phyloP scores from a whole-genome alignment of 352 stramenopile species.

The Globisporangium apiculatum region DNA sequence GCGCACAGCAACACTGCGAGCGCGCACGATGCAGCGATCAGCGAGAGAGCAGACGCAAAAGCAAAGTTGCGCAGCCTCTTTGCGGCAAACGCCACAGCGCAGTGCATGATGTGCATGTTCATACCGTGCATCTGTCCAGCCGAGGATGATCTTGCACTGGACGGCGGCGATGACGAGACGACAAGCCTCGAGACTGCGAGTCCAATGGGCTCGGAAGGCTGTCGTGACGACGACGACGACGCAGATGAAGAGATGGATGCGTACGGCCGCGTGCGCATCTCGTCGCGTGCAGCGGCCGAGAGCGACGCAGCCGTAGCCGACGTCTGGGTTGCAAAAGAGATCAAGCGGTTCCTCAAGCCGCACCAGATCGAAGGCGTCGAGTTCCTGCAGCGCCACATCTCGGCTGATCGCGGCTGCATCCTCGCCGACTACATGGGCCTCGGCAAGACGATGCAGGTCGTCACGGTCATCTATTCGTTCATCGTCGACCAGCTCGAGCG shows the following conservation, averaged over 20 bases:
- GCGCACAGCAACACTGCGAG: conserved; percentile 15
- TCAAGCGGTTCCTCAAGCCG: conserved; percentile 69
- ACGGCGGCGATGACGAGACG: conserved; percentile 25
- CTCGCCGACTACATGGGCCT: conserved; percentile 89
- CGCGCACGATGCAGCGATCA: not conserved
- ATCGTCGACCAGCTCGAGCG: conserved; percentile 43
- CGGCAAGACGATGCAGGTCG: conserved; percentile 85
- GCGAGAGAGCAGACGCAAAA: conserved; percentile 11
- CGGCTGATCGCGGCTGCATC: conserved; percentile 62
- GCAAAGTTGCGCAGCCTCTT: conserved; percentile 49
- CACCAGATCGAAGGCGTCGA: conserved; percentile 69
- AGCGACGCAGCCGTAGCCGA: conserved; percentile 7
- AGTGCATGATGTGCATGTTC: conserved; percentile 72
- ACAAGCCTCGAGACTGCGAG: conserved; percentile 38
- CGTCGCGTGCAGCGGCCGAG: not conserved
- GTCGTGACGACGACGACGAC: conserved; percentile 14
- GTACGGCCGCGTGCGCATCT: conserved; percentile 48
- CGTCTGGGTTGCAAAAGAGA: conserved; percentile 66
- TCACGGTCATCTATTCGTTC: conserved; percentile 80
- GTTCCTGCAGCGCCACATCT: conserved; percentile 60
- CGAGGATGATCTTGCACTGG: conserved; percentile 28
- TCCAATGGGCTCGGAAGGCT: conserved; percentile 19
- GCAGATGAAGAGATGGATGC: conserved; percentile 32
- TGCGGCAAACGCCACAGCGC: conserved; percentile 39
- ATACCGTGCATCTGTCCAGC: conserved; percentile 70